These are phyloP conservation scores for Penicillium sp. DNA, from an alignment of 2,329 filamentous ascomycete species.

Conservation along the genomic window DNA sequence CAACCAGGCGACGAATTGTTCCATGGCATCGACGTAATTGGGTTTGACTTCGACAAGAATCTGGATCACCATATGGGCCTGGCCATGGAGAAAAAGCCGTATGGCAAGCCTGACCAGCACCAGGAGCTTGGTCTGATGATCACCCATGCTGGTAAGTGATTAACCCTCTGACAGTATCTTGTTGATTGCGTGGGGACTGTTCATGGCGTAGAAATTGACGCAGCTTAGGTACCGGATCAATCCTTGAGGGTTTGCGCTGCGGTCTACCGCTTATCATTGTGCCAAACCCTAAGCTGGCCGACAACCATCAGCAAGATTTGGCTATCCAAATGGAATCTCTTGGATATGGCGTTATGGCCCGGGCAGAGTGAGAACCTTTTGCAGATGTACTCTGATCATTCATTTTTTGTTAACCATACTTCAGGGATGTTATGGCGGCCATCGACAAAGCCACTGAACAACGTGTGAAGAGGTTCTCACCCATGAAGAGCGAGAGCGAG, in stretches of 20 bases:
- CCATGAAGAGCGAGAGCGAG: background rate
- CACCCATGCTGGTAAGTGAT: conserved; percentile 74
- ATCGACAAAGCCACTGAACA: background rate
- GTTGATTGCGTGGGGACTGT: conserved; percentile 7
- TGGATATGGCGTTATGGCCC: conserved; percentile 74
- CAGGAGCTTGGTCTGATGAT: conserved; percentile 70
- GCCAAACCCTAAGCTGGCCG: conserved; percentile 76
- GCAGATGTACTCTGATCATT: background rate
- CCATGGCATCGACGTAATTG: conserved; percentile 54
- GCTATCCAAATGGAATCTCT: conserved; percentile 72
- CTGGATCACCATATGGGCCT: conserved; percentile 61
- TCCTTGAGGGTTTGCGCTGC: conserved; percentile 76
- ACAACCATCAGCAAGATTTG: conserved; percentile 90
- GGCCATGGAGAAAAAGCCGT: conserved; percentile 40
- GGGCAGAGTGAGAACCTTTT: conserved; percentile 57
- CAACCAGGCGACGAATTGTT: conserved; percentile 23
- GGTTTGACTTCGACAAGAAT: conserved; percentile 67
- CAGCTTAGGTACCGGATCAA: conserved; percentile 76
- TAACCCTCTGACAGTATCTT: background rate
- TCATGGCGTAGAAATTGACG: conserved; percentile 5
- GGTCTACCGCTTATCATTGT: conserved; percentile 82
- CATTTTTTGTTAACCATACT: background rate
- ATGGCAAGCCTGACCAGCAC: conserved; percentile 31
- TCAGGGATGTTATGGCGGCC: background rate
- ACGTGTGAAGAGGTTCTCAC: background rate